phyloP scores from a whole-genome alignment of 768 basidiomycete species.

The Podaxis sp. region DNA sequence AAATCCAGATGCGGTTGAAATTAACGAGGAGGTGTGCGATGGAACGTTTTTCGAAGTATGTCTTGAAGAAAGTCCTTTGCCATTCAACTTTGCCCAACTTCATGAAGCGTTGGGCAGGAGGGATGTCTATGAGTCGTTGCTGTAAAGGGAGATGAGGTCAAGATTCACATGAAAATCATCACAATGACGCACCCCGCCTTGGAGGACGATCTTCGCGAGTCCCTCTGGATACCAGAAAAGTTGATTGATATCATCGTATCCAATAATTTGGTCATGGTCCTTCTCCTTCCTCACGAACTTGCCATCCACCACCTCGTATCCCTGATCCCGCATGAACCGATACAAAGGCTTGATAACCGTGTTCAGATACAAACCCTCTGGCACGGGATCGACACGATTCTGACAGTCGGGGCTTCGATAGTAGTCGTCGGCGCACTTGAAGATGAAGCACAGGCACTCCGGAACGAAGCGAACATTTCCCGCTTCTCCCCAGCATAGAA shows the following conservation, averaged over 20 bases:
- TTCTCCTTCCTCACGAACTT: slow-evolving; percentile 93
- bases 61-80: slow-evolving; percentile 97
- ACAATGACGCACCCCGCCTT: slow-evolving; percentile 66
- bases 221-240: slow-evolving; percentile 99
- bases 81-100: slow-evolving; percentile 91
- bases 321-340: slow-evolving; percentile 94
- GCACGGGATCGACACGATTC: slow-evolving; percentile 87
- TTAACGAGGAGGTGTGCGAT: slow-evolving; percentile 93
- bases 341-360: slow-evolving; percentile 94
- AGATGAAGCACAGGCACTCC: slow-evolving; percentile 97
- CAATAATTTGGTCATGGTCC: slow-evolving; percentile 94
- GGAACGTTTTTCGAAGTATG: slow-evolving; percentile 96
- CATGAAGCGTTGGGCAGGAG: slow-evolving; percentile 92
- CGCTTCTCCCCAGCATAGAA: slow-evolving; percentile 98
- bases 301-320: slow-evolving; percentile 93
- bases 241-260: slow-evolving; percentile 99
- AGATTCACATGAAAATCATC: slow-evolving; percentile 7
- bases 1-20: slow-evolving; percentile 99
- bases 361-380: slow-evolving; percentile 91
- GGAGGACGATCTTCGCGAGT: slow-evolving; percentile 86
- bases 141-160: slow-evolving; percentile 28
- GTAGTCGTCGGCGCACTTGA: slow-evolving; percentile 99
- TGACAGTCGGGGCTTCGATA: slow-evolving; percentile 98
- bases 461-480: slow-evolving; percentile 97
- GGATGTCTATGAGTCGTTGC: slow-evolving; percentile 89